phyloP scores from a whole-genome alignment of 1,284 basidiomycete genomes.

The Somion occarium region DNA sequence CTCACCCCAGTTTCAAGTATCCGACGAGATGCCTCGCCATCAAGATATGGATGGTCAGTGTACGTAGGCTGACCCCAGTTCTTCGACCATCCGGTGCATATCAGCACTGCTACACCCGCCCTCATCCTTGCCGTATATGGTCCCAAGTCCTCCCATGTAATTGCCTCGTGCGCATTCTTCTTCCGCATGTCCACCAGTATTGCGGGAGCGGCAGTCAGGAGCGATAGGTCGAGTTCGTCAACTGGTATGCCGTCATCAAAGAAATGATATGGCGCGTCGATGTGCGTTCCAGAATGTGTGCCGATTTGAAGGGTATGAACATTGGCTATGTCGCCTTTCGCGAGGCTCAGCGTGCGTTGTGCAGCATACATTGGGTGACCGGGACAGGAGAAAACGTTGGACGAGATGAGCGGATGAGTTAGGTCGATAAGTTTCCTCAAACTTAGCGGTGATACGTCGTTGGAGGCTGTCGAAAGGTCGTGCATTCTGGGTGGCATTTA shows the following conservation, averaged over 20 bases:
- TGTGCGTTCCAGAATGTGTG: conserved; percentile 65
- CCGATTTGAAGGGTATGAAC: conserved; percentile 47
- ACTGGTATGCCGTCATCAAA: conserved; percentile 47
- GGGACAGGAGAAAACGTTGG: conserved; percentile 43
- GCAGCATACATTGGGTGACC: conserved; percentile 47
- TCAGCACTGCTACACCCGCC: conserved; percentile 23
- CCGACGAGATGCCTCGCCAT: conserved; percentile 42
- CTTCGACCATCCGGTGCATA: conserved; percentile 28
- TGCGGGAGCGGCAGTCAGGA: conserved; percentile 30
- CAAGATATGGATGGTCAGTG: conserved; percentile 59
- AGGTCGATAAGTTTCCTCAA: conserved; percentile 39
- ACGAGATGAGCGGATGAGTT: conserved; percentile 42
- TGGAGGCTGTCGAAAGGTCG: background rate
- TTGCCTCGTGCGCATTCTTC: conserved; percentile 35
- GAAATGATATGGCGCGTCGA: conserved; percentile 74
- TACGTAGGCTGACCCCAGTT: conserved; percentile 48
- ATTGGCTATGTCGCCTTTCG: conserved; percentile 39
- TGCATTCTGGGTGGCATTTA: background rate
- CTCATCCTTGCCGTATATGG: conserved; percentile 25
- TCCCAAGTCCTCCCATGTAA: conserved; percentile 49
- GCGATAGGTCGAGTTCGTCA: conserved; percentile 47
- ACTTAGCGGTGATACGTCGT: background rate
- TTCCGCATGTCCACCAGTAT: conserved; percentile 44
- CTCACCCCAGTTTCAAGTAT: conserved; percentile 47
- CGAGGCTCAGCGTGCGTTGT: conserved; percentile 17